Evolutionary conservation across 2,329 filamentous ascomycete genomes (phyloP).

Genomic region (Calonectria pauciramosa): DNA sequence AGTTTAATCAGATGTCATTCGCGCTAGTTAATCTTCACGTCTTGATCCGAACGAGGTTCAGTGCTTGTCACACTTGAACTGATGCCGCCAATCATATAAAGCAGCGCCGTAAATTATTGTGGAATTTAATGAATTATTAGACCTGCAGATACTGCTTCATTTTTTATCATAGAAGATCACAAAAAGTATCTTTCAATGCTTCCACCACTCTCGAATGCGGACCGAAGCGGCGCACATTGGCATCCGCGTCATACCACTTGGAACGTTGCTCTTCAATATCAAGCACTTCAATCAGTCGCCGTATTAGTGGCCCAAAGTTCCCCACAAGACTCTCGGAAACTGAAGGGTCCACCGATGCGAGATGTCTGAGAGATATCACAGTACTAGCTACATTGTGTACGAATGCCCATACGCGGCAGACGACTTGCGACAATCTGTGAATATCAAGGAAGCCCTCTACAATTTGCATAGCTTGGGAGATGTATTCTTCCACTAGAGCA

Average conservation of each 20-base stretch:
- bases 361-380: neutral
- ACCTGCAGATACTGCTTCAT: neutral
- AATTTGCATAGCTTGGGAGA: neutral
- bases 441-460: slow-evolving; percentile 7
- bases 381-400: neutral
- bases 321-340: neutral
- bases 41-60: no score
- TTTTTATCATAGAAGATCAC: neutral
- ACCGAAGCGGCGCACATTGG: neutral
- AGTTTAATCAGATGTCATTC: no score
- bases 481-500: neutral
- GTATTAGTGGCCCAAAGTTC: neutral
- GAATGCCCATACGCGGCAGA: neutral
- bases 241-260: neutral
- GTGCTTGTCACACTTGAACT: no score
- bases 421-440: neutral
- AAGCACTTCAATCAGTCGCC: neutral
- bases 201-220: neutral
- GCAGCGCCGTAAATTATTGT: no score
- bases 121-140: no score
- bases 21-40: no score
- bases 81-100: no score
- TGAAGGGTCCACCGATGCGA: neutral
- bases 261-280: neutral
- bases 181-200: neutral